Evolutionary conservation across 371 early-diverging fungal genomes (phyloP).

Genomic region (Rhizopus delemar): DNA sequence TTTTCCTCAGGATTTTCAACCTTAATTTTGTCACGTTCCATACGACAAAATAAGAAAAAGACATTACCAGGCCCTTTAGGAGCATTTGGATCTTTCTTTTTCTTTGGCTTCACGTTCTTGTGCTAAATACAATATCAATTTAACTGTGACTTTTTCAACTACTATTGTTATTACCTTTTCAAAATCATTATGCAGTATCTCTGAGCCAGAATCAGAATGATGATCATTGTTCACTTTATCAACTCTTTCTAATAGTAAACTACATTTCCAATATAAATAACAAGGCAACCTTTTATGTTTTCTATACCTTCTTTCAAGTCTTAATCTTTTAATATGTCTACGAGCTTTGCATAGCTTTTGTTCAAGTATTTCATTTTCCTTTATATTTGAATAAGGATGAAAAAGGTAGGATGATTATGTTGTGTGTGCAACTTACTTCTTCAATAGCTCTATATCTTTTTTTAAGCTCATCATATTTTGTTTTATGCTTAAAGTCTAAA

Average conservation of each 20-base stretch:
- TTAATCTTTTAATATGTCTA: conserved; percentile 45
- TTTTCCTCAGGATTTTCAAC: conserved; percentile 56
- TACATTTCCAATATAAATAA: conserved; percentile 3
- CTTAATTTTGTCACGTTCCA: conserved; percentile 59
- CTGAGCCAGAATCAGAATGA: conserved; percentile 27
- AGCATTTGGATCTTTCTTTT: conserved; percentile 66
- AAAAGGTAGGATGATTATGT: not conserved
- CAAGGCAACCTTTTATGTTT: not conserved
- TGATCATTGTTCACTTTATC: conserved; percentile 15
- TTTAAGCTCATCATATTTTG: conserved; percentile 62
- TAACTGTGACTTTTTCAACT: not conserved
- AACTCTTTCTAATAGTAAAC: conserved; percentile 36
- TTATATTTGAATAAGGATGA: not conserved
- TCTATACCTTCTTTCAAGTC: conserved; percentile 37
- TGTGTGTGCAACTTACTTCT: conserved; percentile 40
- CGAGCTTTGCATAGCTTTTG: conserved; percentile 45
- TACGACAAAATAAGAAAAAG: conserved; percentile 62
- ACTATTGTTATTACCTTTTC: conserved; percentile 17
- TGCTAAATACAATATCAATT: not conserved
- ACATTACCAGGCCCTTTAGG: conserved; percentile 71
- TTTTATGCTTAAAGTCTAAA: conserved; percentile 33
- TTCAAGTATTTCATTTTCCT: conserved; percentile 52
- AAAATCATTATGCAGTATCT: conserved; percentile 22
- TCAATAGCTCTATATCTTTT: conserved; percentile 62
- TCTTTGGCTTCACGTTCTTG: conserved; percentile 28